A percentile compares a stretch with the other conserved stretches of the same genome.
phyloP scores from a whole-genome alignment of 1,139 yeast species.

The Yamadazyma aaseri region DNA sequence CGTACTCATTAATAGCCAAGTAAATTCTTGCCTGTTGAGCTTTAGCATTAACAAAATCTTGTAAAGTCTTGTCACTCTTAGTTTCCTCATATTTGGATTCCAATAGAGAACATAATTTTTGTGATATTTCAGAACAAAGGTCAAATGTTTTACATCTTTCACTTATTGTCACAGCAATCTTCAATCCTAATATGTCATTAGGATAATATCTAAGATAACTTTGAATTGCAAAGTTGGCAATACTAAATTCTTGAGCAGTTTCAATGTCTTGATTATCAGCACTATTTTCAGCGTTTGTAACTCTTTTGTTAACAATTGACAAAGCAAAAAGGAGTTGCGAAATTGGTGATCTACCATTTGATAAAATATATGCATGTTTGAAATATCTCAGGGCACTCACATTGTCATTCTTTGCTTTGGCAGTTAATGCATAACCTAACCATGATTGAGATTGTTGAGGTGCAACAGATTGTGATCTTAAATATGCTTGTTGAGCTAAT shows the following conservation, averaged over 20 bases:
- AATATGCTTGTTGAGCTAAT: constrained; percentile 71
- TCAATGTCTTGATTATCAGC: constrained; percentile 53
- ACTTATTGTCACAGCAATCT: constrained; percentile 54
- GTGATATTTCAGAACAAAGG: constrained; percentile 50
- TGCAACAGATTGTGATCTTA: constrained; percentile 75
- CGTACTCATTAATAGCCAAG: constrained; percentile 58
- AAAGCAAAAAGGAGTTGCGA: constrained; percentile 74
- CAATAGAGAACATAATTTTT: constrained; percentile 44
- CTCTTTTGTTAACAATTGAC: constrained; percentile 47
- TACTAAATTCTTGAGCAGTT: constrained; percentile 61
- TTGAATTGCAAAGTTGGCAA: constrained; percentile 71
- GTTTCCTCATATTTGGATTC: constrained; percentile 59
- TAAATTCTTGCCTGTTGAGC: constrained; percentile 69
- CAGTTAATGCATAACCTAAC: constrained; percentile 80
- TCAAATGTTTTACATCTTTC: constrained; percentile 71
- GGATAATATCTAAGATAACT: constrained; percentile 72
- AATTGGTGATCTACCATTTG: constrained; percentile 71
- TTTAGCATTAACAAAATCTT: constrained; percentile 57
- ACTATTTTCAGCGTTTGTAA: constrained; percentile 22
- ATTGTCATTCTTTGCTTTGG: constrained; percentile 56
- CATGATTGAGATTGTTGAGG: constrained; percentile 81
- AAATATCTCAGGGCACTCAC: constrained; percentile 55
- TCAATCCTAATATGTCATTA: constrained; percentile 58
- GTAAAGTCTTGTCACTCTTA: constrained; percentile 49
- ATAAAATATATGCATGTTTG: constrained; percentile 74